These are phyloP conservation scores for Hevea brasiliensis DNA, from an alignment of 345 rosid species.

Conservation along the genomic window DNA sequence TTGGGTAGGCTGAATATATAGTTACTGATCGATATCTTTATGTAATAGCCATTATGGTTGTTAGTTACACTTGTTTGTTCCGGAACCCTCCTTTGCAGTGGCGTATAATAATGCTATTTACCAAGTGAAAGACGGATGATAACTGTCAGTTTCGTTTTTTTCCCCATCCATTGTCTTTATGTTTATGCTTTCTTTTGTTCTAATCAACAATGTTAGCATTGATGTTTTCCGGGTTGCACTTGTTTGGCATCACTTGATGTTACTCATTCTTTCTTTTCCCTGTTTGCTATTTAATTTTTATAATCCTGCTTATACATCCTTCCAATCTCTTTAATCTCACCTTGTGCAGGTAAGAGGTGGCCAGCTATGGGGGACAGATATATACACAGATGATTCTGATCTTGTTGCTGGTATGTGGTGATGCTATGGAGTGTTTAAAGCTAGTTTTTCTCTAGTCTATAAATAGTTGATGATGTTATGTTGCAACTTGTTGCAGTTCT, in stretches of 20 bases:
- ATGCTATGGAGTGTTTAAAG: conserved; percentile 1
- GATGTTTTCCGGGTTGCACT: neutral
- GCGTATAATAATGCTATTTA: neutral
- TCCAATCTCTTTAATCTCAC: conserved; percentile 19
- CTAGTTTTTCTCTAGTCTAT: neutral
- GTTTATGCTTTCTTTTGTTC: neutral
- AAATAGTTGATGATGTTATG: neutral
- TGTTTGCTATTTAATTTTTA: neutral
- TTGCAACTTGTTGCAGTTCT: conserved; percentile 61
- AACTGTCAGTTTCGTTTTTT: neutral
- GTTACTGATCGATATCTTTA: neutral
- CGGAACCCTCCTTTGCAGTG: neutral
- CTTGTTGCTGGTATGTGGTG: conserved; percentile 84
- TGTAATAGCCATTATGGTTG: neutral
- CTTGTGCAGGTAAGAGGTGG: conserved; percentile 86
- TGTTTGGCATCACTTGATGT: neutral
- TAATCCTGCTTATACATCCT: neutral
- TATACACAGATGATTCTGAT: conserved; percentile 96
- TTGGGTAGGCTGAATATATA: neutral
- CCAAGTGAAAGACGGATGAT: neutral
- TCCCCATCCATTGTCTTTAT: neutral
- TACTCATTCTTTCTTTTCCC: neutral
- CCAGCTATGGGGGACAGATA: conserved; percentile 98
- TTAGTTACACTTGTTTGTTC: neutral
- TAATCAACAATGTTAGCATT: neutral